phyloP scores from a whole-genome alignment of 2,329 filamentous ascomycete species.

The Mycosphaerelloides madeirae region DNA sequence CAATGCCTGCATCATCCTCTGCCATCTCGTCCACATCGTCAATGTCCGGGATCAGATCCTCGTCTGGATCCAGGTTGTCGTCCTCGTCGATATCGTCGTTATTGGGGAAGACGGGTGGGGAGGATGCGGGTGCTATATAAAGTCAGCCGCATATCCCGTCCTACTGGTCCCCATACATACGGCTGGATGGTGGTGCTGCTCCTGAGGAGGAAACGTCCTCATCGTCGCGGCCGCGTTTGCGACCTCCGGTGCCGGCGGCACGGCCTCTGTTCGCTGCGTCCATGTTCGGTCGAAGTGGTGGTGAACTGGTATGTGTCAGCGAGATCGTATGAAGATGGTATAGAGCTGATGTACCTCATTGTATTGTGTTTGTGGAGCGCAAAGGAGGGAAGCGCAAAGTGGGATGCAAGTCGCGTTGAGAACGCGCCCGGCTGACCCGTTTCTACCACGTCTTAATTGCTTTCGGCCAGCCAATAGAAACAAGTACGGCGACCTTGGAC shows the following conservation, averaged over 20 bases:
- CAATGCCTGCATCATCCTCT: constrained; percentile 65
- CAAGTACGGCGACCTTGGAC: too few relatives aligned
- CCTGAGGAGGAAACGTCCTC: constrained; percentile 55
- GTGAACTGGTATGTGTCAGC: constrained; percentile 37
- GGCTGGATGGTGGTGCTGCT: constrained; percentile 58
- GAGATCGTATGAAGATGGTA: too few relatives aligned
- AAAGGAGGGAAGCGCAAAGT: too few relatives aligned
- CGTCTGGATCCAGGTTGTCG: constrained; percentile 65
- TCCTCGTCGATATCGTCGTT: constrained; percentile 64
- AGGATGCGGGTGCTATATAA: constrained; percentile 50
- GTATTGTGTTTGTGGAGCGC: too few relatives aligned
- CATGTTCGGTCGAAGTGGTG: constrained; percentile 74
- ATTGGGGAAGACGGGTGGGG: constrained; percentile 61
- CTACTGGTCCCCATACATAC: constrained; percentile 42
- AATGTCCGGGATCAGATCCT: constrained; percentile 60
- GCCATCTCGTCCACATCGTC: constrained; percentile 65
- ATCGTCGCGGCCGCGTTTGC: constrained; percentile 64
- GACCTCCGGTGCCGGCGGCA: constrained; percentile 43
- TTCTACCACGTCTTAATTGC: too few relatives aligned
- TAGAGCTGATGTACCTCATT: too few relatives aligned
- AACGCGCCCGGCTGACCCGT: too few relatives aligned
- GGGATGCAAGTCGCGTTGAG: too few relatives aligned
- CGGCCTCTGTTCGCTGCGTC: constrained; percentile 76
- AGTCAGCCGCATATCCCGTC: background rate
- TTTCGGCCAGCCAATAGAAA: too few relatives aligned